Conservation (phyloP, 2,329 filamentous ascomycete genomes). For the Penicillium sp. region DNA sequence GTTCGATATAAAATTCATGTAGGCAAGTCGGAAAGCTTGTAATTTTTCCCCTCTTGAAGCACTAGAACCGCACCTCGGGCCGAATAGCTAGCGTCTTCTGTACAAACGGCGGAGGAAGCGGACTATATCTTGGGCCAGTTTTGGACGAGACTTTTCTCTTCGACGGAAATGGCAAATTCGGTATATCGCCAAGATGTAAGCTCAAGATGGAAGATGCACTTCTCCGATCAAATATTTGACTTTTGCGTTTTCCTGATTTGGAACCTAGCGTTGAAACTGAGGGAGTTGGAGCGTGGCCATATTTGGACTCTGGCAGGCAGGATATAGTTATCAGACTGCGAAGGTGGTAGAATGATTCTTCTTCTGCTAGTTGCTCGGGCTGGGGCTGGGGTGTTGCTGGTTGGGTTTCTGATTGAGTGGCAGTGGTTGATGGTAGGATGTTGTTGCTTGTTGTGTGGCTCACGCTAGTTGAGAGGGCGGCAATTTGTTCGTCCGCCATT, state of each 20-base stretch:
- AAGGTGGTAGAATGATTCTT: constrained; percentile 24
- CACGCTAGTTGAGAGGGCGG: constrained; percentile 12
- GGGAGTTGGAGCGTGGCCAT: not conserved
- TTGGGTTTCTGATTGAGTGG: not conserved
- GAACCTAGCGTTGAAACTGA: constrained; percentile 5
- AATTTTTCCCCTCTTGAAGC: too few species aligned
- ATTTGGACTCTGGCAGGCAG: constrained; percentile 3
- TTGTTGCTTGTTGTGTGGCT: constrained; percentile 3
- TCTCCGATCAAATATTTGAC: constrained; percentile 11
- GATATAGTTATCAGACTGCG: constrained; percentile 23
- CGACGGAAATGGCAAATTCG: constrained; percentile 8
- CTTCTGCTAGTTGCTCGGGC: constrained; percentile 3
- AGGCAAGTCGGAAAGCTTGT: not conserved
- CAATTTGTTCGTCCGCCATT: constrained; percentile 12
- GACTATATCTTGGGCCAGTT: constrained; percentile 17
- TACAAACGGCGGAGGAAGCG: constrained; percentile 19
- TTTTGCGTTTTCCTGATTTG: not conserved
- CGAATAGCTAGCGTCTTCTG: constrained; percentile 13
- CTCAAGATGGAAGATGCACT: constrained; percentile 22
- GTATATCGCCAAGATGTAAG: constrained; percentile 17
- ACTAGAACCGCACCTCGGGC: constrained; percentile 22
- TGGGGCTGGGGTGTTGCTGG: too few species aligned
- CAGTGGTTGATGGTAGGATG: not conserved
- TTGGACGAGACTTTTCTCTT: constrained; percentile 10
- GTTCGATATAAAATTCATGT: not conserved